phyloP scores from a whole-genome alignment of 371 early-diverging fungal species.

The Mucor lusitanicus region DNA sequence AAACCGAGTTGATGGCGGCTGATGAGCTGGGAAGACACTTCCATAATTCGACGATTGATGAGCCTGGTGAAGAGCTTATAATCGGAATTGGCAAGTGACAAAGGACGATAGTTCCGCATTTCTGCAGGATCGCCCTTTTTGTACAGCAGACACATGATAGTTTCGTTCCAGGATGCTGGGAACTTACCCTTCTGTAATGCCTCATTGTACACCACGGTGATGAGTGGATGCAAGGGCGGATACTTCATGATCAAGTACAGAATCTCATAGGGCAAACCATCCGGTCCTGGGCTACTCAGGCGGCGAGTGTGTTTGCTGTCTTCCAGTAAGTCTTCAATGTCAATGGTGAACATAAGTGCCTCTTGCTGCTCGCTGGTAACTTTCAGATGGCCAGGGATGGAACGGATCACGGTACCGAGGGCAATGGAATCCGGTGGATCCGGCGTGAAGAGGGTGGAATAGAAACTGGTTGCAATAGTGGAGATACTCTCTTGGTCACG shows the following conservation, averaged over 20 bases:
- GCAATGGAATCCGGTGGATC: background rate
- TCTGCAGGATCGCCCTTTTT: too few relatives aligned
- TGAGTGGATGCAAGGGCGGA: too few relatives aligned
- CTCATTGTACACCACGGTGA: too few relatives aligned
- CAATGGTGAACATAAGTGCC: background rate
- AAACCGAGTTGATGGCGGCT: constrained; percentile 9
- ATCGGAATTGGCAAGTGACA: too few relatives aligned
- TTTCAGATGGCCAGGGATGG: background rate
- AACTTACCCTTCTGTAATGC: too few relatives aligned
- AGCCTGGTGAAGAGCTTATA: background rate
- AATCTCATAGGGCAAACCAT: constrained; percentile 5
- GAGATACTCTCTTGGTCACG: background rate
- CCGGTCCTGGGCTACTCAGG: background rate
- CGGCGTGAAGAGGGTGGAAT: background rate
- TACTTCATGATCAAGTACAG: too few relatives aligned
- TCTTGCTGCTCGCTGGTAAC: too few relatives aligned
- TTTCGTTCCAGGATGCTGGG: background rate
- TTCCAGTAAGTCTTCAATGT: background rate
- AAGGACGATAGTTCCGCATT: too few relatives aligned
- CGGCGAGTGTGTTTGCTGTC: background rate
- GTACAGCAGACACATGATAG: too few relatives aligned
- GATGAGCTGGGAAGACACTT: background rate
- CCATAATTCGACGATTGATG: background rate
- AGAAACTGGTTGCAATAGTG: background rate
- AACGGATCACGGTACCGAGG: background rate